phyloP scores from a whole-genome alignment of 768 basidiomycete species.

The Cyathus striatus region DNA sequence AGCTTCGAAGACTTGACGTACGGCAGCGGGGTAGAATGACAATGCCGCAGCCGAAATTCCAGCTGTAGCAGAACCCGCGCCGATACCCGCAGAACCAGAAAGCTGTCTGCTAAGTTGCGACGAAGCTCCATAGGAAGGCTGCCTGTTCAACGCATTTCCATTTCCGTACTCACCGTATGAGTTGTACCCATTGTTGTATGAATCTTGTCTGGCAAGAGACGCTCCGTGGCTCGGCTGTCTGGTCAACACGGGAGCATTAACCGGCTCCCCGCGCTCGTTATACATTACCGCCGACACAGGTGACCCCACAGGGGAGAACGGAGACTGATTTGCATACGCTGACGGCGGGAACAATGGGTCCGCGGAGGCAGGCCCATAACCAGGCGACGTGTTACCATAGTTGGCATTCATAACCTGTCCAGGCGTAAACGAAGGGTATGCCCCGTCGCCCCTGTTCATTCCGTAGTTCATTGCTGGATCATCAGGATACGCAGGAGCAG shows the following conservation, averaged over 20 bases:
- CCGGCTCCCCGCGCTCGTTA: conserved; percentile 9
- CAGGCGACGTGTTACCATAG: conserved; percentile 14
- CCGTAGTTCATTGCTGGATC: conserved; percentile 5
- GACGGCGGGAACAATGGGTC: conserved; percentile 32
- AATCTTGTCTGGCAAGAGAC: conserved; percentile 13
- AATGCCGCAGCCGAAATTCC: background rate
- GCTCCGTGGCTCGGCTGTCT: conserved; percentile 16
- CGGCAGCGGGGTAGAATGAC: background rate
- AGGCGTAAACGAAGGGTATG: conserved; percentile 26
- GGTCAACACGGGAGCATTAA: conserved; percentile 7
- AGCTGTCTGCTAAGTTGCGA: background rate
- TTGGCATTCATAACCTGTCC: conserved; percentile 23
- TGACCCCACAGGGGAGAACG: conserved; percentile 16
- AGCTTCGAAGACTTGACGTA: background rate
- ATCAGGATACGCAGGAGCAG: conserved; percentile 15
- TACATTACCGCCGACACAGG: conserved; percentile 9
- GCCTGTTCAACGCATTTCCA: no score
- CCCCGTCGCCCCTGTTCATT: conserved; percentile 4
- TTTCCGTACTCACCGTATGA: conserved; percentile 5
- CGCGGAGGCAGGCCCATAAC: conserved; percentile 18
- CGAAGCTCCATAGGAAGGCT: conserved; percentile 4
- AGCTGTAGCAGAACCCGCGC: no score
- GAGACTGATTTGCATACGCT: conserved; percentile 25
- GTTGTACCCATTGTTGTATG: no score
- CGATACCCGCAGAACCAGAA: no score